Conservation (phyloP, 108 stramenopile genomes). For the Fragilaria radians region DNA sequence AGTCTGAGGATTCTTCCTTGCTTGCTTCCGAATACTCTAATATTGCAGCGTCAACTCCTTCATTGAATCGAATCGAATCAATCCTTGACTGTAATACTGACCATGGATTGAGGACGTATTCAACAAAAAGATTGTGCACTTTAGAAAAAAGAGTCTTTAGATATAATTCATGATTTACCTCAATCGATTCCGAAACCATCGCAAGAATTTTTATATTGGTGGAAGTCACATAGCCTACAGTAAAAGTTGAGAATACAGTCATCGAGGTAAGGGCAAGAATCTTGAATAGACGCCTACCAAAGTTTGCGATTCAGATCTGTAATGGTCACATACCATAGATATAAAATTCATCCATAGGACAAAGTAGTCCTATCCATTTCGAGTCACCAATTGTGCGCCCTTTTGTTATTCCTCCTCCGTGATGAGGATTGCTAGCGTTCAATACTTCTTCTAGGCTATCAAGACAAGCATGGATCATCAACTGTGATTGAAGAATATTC, state of each 20-base stretch:
- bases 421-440: constrained; percentile 19
- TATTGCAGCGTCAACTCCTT: constrained; percentile 14
- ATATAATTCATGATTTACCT: constrained; percentile 16
- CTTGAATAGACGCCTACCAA: too few species aligned
- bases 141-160: constrained; percentile 37
- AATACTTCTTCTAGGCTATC: constrained; percentile 44
- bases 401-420: not conserved
- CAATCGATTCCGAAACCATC: constrained; percentile 12
- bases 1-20: too few species aligned
- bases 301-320: too few species aligned
- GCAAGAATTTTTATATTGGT: constrained; percentile 39
- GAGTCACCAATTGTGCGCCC: constrained; percentile 2
- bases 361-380: constrained; percentile 35
- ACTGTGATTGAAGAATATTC: constrained; percentile 10
- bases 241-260: not conserved
- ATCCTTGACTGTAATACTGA: constrained; percentile 25
- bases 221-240: constrained; percentile 30
- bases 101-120: constrained; percentile 45
- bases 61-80: constrained; percentile 23
- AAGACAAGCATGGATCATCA: constrained; percentile 40
- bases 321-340: constrained; percentile 15
- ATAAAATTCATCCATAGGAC: constrained; percentile 34
- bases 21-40: too few species aligned
- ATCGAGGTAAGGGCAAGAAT: not conserved
- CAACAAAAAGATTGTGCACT: constrained; percentile 35